Base-by-base conservation (phyloP, 2,329 filamentous ascomycete genomes). In the Colletotrichum godetiae region DNA sequence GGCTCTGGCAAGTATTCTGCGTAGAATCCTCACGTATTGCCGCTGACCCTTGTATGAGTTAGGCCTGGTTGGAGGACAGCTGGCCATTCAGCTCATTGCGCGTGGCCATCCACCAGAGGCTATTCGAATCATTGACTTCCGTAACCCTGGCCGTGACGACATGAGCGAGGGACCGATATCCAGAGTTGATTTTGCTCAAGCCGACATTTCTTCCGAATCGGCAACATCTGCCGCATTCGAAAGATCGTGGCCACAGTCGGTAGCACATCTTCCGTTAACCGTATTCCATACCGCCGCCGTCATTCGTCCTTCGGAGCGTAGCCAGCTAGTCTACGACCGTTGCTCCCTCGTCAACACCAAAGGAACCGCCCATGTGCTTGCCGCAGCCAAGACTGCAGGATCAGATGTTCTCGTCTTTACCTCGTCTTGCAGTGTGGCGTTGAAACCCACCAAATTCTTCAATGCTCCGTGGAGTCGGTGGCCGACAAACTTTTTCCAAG, bases 211-310 rank as follows among this genome's bases (percentile, higher is more conserved):
- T 3, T 86, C 88, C 22, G 77, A 80, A 24, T 74, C 79, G 4
- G 84, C 84, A 2, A 85, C 87, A 0, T 73, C 79, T 7, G 81
- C 80, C 0, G 87, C 88, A 19, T 90, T 91, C 68, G 77, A 80
- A 6, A 79, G 81, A 27, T 81, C 85, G 5, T 91, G 89, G 89
- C 80, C 83, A 2, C 61, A 78, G 2, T 78, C 78, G 1, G 81
- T 84, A 5, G 81, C 84, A 5, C 59, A 78, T 5, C 81, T 86
- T 4, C 88, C 88, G 1, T 79, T 91, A 29, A 90, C 88, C 1
- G 88, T 91, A 15, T 89, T 88, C 76, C 89, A 91, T 80, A 90
- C 86, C 0, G 89, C 88, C 2, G 89, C 88, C 1, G 82, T 85
- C 5, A 90, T 91, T 71, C 82, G 87, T 12, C 84, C 87, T 0